phyloP scores from a whole-genome alignment of 768 basidiomycete genomes.

The Mrakia hoshinonis region DNA sequence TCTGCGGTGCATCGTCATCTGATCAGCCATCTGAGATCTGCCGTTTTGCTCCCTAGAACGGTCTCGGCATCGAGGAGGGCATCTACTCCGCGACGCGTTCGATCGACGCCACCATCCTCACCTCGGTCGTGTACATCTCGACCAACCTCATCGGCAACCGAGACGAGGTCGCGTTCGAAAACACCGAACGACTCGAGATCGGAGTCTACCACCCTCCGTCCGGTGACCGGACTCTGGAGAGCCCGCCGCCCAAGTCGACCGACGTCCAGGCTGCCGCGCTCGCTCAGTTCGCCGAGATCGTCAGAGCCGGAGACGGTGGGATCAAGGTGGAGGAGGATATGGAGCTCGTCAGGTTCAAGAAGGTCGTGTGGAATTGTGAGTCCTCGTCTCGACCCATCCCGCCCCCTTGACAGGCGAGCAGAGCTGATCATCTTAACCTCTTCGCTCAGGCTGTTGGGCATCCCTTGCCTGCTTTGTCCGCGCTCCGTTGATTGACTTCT shows the following conservation, averaged over 20 bases:
- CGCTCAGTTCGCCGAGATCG: slow-evolving; percentile 17
- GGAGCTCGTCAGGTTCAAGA: slow-evolving; percentile 28
- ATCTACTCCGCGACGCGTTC: slow-evolving; percentile 48
- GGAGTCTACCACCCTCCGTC: slow-evolving; percentile 28
- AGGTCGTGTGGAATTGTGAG: slow-evolving; percentile 21
- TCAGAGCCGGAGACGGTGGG: slow-evolving; percentile 18
- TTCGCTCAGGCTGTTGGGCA: slow-evolving; percentile 13
- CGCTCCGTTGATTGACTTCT: slow-evolving; percentile 18
- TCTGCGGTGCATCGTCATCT: not conserved
- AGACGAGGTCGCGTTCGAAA: slow-evolving; percentile 28
- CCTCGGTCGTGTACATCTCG: slow-evolving; percentile 24
- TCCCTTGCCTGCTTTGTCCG: slow-evolving; percentile 20
- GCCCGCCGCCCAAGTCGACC: slow-evolving; percentile 7
- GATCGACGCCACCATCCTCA: slow-evolving; percentile 35
- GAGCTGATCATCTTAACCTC: not conserved
- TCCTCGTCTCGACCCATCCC: too few species aligned
- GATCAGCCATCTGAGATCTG: not conserved
- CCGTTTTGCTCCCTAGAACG: slow-evolving; percentile 49
- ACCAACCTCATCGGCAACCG: slow-evolving; percentile 24
- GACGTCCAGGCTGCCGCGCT: not conserved
- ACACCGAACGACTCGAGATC: slow-evolving; percentile 26
- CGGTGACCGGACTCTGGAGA: slow-evolving; percentile 6
- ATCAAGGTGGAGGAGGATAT: slow-evolving; percentile 27
- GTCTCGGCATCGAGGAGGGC: slow-evolving; percentile 60
- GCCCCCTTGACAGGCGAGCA: too few species aligned